Evolutionary conservation across 805 yeast genomes (phyloP).

Genomic region (Schwanniomyces occidentalis): DNA sequence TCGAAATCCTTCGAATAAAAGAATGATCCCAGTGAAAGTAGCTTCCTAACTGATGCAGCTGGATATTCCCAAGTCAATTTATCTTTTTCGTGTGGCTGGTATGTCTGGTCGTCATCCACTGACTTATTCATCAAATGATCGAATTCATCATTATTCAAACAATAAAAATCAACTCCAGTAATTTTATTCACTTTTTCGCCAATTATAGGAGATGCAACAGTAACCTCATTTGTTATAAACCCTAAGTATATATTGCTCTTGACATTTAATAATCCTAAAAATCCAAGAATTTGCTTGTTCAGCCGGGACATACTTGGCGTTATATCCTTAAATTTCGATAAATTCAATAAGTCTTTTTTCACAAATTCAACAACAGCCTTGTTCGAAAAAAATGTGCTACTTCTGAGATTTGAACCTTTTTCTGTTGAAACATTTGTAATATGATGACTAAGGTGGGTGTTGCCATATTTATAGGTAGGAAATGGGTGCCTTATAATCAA

Average conservation of each 20-base stretch:
- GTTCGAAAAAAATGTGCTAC: conserved; percentile 16
- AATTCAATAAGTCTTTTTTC: conserved; percentile 37
- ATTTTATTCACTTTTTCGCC: conserved; percentile 55
- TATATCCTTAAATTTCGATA: conserved; percentile 44
- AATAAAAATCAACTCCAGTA: conserved; percentile 62
- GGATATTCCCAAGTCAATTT: conserved; percentile 29
- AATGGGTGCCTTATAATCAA: conserved; percentile 56
- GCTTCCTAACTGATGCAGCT: conserved; percentile 44
- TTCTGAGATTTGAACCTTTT: conserved; percentile 5
- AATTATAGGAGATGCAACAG: conserved; percentile 61
- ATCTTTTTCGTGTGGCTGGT: conserved; percentile 31
- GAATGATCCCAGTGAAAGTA: conserved; percentile 48
- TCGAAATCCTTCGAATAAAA: conserved; percentile 51
- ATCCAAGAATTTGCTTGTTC: conserved; percentile 45
- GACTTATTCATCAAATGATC: conserved; percentile 37
- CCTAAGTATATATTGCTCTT: conserved; percentile 58
- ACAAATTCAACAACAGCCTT: conserved; percentile 56
- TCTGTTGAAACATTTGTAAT: conserved; percentile 17
- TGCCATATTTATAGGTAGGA: conserved; percentile 25
- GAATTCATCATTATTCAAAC: conserved; percentile 56
- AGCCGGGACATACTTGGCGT: conserved; percentile 27
- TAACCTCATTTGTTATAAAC: conserved; percentile 53
- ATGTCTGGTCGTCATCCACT: conserved; percentile 17
- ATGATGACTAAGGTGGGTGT: conserved; percentile 21
- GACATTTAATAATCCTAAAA: conserved; percentile 59